phyloP scores from a whole-genome alignment of 2,329 filamentous ascomycete genomes.

The Colletotrichum sp. region DNA sequence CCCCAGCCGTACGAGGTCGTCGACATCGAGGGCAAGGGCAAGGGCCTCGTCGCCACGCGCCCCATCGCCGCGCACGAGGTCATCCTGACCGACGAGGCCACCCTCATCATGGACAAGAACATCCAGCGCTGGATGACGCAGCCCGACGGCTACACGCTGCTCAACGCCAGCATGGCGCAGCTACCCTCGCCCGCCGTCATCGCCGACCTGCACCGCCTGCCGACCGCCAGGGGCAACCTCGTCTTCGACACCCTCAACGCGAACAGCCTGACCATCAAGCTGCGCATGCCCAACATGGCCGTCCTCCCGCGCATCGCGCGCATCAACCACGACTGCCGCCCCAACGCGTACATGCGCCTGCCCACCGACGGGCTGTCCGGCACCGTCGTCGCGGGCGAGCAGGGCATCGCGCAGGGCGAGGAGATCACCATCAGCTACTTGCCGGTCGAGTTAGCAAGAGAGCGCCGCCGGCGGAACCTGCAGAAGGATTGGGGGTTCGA shows the following conservation, averaged over 20 bases:
- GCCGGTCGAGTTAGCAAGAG: slow-evolving; percentile 22
- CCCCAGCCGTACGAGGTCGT: slow-evolving; percentile 29
- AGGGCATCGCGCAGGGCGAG: slow-evolving; percentile 29
- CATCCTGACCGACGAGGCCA: slow-evolving; percentile 39
- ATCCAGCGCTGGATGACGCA: slow-evolving; percentile 32
- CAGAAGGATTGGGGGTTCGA: slow-evolving; percentile 31
- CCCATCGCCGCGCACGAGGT: slow-evolving; percentile 34
- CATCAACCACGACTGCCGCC: background rate
- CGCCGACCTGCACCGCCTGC: slow-evolving; percentile 24
- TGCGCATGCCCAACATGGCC: slow-evolving; percentile 16
- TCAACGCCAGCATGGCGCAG: slow-evolving; percentile 31
- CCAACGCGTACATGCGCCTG: slow-evolving; percentile 32
- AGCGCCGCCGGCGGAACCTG: slow-evolving; percentile 28
- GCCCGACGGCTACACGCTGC: slow-evolving; percentile 31
- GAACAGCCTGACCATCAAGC: slow-evolving; percentile 23
- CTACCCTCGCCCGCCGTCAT: slow-evolving; percentile 31
- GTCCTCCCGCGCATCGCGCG: slow-evolving; percentile 27
- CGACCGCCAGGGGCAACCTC: slow-evolving; percentile 23
- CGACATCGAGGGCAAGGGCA: slow-evolving; percentile 34
- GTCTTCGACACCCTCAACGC: slow-evolving; percentile 40
- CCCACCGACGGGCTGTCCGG: slow-evolving; percentile 24
- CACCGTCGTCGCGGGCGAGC: slow-evolving; percentile 28
- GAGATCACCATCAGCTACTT: slow-evolving; percentile 32
- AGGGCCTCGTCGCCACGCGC: slow-evolving; percentile 37
- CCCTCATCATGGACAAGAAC: slow-evolving; percentile 33